Base-by-base conservation (phyloP, 2,329 filamentous ascomycete genomes). In the Ophiostoma novo-ulmi region DNA sequence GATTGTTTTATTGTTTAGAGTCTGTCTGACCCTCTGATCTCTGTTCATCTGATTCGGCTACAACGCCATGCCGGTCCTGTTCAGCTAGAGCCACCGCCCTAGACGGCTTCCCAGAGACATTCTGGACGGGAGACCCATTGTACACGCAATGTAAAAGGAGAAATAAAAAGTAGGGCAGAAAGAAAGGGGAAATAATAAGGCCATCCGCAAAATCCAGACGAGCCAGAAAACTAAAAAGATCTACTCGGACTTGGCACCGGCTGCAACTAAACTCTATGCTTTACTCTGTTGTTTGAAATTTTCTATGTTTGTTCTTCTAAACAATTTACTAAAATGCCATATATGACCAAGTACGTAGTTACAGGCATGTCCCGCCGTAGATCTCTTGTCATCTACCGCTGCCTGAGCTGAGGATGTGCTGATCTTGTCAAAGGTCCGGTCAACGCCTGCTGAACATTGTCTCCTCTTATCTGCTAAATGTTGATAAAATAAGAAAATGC, bases 371-470 rank as follows among this genome's bases (percentile, higher is more conserved):
- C n/a, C 48, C n/a, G 48, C 20, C 44, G 48, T 22, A 10, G 52
- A 58, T 58, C 52, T 3, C 22, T n/a, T 26, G 52, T 11, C 26
- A 58, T 58, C 13, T 13, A 35, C 26, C 11, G 35, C 22, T 63
- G 20, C 8, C 58, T 7, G 14, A 68, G 66, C 66, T 68, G 66
- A 68, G 41, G 52, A 35, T 17, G 22, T 58, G 70, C 38, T 41
- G 67, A 71, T 71, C 70, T 64, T 22, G 63, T 67, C 64, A 68
- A 67, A 65, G 65, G 41, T 39, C 68, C 65, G 70, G 70, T 70
- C 68, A 70, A 70, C 68, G 68, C 39, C 68, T 71, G 70, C 70
- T 71, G 70, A 71, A 71, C 66, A 67, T 52, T 58, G 52, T 17
- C 22, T 22, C 52, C n/a, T 63, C 58, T 63, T 63, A 13, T 35